Conservation (phyloP, 169 alveolate genomes). For the Plasmodium blacklocki region DNA sequence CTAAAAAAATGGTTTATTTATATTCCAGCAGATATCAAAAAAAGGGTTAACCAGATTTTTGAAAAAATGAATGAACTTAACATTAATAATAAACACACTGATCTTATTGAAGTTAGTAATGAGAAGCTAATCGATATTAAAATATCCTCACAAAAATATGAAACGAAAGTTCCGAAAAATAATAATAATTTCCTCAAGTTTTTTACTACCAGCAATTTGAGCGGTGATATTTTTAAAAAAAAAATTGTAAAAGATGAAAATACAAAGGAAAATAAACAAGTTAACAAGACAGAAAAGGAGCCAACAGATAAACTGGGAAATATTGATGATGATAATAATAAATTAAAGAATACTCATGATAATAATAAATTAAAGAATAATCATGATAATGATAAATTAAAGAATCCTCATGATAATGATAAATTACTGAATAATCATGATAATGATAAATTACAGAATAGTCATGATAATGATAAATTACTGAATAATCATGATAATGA, state of each 20-base stretch:
- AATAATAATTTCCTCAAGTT: neutral
- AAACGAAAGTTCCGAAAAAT: neutral
- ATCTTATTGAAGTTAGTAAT: slow-evolving; percentile 50
- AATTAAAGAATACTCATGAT: too few relatives aligned
- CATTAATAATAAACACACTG: slow-evolving; percentile 27
- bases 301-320: too few relatives aligned
- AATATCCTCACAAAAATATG: slow-evolving; percentile 15
- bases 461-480: too few relatives aligned
- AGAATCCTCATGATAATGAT: too few relatives aligned
- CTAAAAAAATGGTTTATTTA: slow-evolving; percentile 54
- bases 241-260: neutral
- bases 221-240: slow-evolving; percentile 6
- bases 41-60: slow-evolving; percentile 45
- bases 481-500: too few relatives aligned
- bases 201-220: neutral
- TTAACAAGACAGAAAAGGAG: too few relatives aligned
- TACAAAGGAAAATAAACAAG: neutral
- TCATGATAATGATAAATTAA: too few relatives aligned
- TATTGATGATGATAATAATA: too few relatives aligned
- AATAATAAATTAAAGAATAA: too few relatives aligned
- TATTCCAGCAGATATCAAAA: slow-evolving; percentile 41
- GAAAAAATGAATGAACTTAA: slow-evolving; percentile 71
- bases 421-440: too few relatives aligned
- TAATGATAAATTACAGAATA: too few relatives aligned
- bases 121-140: slow-evolving; percentile 39